Evolutionary conservation across 1,139 yeast genomes (phyloP).

Genomic region (Kodamaea anthophila): DNA sequence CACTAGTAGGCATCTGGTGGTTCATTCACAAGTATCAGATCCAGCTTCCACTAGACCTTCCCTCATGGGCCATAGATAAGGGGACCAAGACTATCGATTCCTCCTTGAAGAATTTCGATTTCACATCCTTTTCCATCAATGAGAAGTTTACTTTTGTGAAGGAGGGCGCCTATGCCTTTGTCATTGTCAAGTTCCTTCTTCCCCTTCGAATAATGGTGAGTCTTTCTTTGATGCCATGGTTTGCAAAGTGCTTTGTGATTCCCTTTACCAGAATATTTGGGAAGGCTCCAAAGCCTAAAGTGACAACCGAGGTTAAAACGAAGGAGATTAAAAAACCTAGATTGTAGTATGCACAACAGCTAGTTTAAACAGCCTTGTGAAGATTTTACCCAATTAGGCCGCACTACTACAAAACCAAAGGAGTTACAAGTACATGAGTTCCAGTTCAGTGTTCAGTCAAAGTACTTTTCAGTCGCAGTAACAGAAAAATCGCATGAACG

Average conservation of each 20-base stretch:
- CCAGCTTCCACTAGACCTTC: constrained; percentile 47
- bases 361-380: too few species aligned
- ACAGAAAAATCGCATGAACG: too few species aligned
- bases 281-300: constrained; percentile 8
- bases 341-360: too few species aligned
- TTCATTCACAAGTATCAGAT: constrained; percentile 50
- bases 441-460: too few species aligned
- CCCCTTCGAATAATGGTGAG: constrained; percentile 59
- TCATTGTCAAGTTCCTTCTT: constrained; percentile 58
- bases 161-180: constrained; percentile 89
- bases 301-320: constrained; percentile 6
- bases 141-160: constrained; percentile 54
- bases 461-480: too few species aligned
- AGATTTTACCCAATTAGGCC: too few species aligned
- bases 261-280: constrained; percentile 43
- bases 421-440: not conserved
- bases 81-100: constrained; percentile 57
- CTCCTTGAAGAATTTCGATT: constrained; percentile 29
- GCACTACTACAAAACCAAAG: not conserved
- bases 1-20: constrained; percentile 75
- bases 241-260: constrained; percentile 52
- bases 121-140: constrained; percentile 32
- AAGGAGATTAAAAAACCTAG: constrained; percentile 28
- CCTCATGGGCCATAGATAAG: constrained; percentile 58
- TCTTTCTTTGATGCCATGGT: constrained; percentile 58